Conservation (phyloP, 1,284 basidiomycete genomes). For the Heterobasidion parviporum region DNA sequence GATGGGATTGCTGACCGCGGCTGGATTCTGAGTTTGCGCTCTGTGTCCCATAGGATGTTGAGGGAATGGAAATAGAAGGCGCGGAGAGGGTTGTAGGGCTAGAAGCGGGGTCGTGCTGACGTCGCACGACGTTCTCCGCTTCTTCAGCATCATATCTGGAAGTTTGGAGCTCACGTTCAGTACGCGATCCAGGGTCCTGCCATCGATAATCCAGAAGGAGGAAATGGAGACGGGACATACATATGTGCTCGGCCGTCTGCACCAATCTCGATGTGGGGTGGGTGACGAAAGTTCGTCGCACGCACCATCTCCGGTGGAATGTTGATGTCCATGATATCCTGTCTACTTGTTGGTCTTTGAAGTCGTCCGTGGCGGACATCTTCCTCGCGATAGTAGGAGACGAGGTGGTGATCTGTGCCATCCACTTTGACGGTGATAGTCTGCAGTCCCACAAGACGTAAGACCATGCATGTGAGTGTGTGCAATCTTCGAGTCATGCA, state of each 20-base stretch:
- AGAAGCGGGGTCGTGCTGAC: too few relatives aligned
- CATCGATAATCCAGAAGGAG: too few relatives aligned
- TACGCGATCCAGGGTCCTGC: too few relatives aligned
- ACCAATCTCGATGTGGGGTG: constrained; percentile 58
- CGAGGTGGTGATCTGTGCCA: constrained; percentile 69
- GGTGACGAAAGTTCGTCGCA: constrained; percentile 64
- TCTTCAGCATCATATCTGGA: too few relatives aligned
- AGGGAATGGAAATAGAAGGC: neutral
- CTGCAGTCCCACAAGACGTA: constrained; percentile 23
- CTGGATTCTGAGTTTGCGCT: neutral
- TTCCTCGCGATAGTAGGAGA: constrained; percentile 75
- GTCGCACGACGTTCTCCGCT: too few relatives aligned
- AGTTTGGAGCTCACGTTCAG: too few relatives aligned
- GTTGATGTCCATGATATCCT: constrained; percentile 56
- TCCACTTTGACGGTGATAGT: constrained; percentile 76
- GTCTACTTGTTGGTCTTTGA: constrained; percentile 49
- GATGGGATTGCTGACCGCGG: too few relatives aligned
- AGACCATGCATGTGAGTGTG: constrained; percentile 9
- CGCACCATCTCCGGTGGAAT: constrained; percentile 66
- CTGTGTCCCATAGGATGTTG: neutral
- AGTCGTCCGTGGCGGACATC: constrained; percentile 62
- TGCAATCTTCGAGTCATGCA: neutral
- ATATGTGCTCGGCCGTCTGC: constrained; percentile 52
- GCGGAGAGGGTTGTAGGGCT: too few relatives aligned
- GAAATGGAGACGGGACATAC: constrained; percentile 20